A percentile compares a stretch with the other conserved stretches of the same genome.
Conservation (phyloP, 805 yeast genomes). For the Metschnikowia sp. region DNA sequence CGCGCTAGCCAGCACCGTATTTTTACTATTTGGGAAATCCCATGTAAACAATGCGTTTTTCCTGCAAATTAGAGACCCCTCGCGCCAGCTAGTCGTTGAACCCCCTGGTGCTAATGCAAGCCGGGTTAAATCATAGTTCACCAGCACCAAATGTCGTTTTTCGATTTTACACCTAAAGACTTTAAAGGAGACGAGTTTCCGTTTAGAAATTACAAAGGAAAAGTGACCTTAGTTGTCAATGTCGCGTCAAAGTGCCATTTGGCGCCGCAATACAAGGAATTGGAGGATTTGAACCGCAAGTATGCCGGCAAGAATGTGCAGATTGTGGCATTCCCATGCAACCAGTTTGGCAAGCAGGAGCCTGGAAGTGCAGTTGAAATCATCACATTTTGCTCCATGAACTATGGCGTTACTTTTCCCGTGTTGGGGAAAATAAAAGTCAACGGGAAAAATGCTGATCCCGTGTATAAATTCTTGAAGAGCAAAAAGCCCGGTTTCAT, state of each 20-base stretch:
- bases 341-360: slow-evolving; percentile 43
- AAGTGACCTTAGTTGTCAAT: slow-evolving; percentile 79
- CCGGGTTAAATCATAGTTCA: too few relatives aligned
- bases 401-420: slow-evolving; percentile 92
- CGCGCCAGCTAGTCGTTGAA: too few relatives aligned
- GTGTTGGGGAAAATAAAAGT: slow-evolving; percentile 83
- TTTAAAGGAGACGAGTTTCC: slow-evolving; percentile 56
- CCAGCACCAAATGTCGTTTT: slow-evolving; percentile 50
- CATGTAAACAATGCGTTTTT: too few relatives aligned
- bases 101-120: too few relatives aligned
- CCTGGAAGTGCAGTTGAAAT: slow-evolving; percentile 54
- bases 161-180: slow-evolving; percentile 65
- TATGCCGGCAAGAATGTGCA: slow-evolving; percentile 35
- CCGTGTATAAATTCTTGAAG: slow-evolving; percentile 78
- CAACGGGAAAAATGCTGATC: slow-evolving; percentile 77
- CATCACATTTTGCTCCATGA: slow-evolving; percentile 65
- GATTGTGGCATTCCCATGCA: slow-evolving; percentile 43
- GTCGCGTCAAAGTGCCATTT: slow-evolving; percentile 76
- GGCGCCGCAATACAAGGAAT: slow-evolving; percentile 42
- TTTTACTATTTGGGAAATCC: too few relatives aligned
- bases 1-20: too few relatives aligned
- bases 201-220: slow-evolving; percentile 63
- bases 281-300: slow-evolving; percentile 41
- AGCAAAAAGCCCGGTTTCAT: slow-evolving; percentile 46
- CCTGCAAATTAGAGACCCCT: too few relatives aligned